phyloP scores from a whole-genome alignment of 2,329 filamentous ascomycete genomes.

The Septoria petroselini region DNA sequence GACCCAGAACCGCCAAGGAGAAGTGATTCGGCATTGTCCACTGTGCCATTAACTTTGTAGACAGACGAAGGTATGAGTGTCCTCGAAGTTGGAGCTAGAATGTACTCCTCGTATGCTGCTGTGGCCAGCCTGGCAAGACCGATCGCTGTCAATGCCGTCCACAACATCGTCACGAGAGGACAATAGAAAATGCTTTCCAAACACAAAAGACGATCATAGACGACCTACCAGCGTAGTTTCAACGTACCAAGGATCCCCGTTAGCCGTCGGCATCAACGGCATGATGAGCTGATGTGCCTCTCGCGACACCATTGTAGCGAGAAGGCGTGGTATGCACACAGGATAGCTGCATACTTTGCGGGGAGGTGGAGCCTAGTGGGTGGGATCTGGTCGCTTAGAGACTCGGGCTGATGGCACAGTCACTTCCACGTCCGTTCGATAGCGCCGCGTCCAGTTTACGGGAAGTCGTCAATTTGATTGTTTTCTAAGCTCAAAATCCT shows the following conservation, averaged over 20 bases:
- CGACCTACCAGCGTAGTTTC: not conserved
- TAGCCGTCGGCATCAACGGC: too few relatives aligned
- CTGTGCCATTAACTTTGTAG: constrained; percentile 43
- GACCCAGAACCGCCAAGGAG: constrained; percentile 32
- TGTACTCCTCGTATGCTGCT: constrained; percentile 42
- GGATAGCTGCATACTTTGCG: too few relatives aligned
- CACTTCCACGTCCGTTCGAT: not conserved
- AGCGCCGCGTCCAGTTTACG: not conserved
- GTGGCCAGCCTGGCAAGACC: constrained; percentile 17
- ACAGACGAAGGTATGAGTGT: constrained; percentile 39
- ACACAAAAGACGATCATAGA: too few relatives aligned
- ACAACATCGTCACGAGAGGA: not conserved
- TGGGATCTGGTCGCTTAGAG: too few relatives aligned
- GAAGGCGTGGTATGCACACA: too few relatives aligned
- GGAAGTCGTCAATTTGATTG: too few relatives aligned
- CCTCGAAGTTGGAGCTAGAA: constrained; percentile 42
- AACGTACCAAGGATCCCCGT: too few relatives aligned
- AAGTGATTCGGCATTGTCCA: constrained; percentile 39
- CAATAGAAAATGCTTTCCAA: not conserved
- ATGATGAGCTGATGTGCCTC: too few relatives aligned
- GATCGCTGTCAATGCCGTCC: constrained; percentile 5
- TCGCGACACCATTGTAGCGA: too few relatives aligned
- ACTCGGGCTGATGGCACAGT: too few relatives aligned
- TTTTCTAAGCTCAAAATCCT: too few relatives aligned
- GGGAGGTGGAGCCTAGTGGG: too few relatives aligned